Base-by-base conservation (phyloP, 2,329 filamentous ascomycete genomes). In the Scedosporium boydii region DNA sequence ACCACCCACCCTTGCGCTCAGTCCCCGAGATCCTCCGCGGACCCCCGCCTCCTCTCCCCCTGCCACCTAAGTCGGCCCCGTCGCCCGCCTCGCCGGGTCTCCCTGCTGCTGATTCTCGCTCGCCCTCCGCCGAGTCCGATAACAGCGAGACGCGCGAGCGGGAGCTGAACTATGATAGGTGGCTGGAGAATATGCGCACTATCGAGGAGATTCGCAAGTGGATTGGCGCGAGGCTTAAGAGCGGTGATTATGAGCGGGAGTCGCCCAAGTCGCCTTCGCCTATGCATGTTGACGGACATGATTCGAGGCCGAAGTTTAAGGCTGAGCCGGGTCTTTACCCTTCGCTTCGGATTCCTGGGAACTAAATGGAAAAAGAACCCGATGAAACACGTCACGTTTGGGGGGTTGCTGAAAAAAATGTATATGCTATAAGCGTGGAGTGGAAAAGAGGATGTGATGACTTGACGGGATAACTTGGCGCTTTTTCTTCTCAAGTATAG, bases 151-250 rank as follows among this genome's bases (percentile, higher is more conserved):
- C 78, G 51, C 80, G 80, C 62, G 82, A 85, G 68, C 81, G 82
- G 27, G 84, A 86, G 69, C 83, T 86, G 70, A 80, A 80, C 61
- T 85, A 87, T 70, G 85, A 88, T 68, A 77, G 79, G 62, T 88
- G 85, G 85, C 74, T 88, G 12, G 83, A 87, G 72, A 86, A 87
- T 69, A 82, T 88, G 70, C 84, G 85, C 42, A 79, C 83, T 60
- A 85, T 88, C 60, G 86, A 88, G 74, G 80, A 77, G 53, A 78
- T 88, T 44, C 78, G 84, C 46, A 80, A 82, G 65, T 82, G 84
- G 64, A 78, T 88, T 61, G 78, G 78, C 57, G 76, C 81, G 10
- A 80, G 84, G 38, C 77, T 88, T n/a, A 77, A 83, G 62, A 78
- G 14, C 6, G 59, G 59, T 27, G 59, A 61, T 44, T 61, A 42